phyloP scores from a whole-genome alignment of 176 grass and related monocot genomes.

The Phragmites australis region DNA sequence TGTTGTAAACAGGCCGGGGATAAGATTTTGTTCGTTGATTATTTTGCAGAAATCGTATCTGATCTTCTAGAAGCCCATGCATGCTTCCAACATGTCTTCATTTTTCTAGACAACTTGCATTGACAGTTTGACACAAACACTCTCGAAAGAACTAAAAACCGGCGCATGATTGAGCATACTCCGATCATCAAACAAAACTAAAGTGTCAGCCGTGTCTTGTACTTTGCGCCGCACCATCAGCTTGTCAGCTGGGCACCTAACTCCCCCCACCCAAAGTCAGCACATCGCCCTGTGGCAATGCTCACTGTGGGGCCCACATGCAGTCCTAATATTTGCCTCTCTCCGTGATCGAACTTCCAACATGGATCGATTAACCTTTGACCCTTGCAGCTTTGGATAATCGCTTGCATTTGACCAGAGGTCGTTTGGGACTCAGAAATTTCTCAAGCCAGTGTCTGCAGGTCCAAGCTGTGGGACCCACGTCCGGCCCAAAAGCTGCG shows the following conservation, averaged over 20 bases:
- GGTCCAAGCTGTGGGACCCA: conserved; percentile 40
- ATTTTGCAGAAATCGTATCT: background rate
- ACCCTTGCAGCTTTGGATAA: conserved; percentile 29
- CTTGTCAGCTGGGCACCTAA: conserved; percentile 32
- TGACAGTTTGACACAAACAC: conserved; percentile 30
- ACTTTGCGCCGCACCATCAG: background rate
- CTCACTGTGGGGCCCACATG: conserved; percentile 5
- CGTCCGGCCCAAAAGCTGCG: conserved; percentile 26
- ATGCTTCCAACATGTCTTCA: conserved; percentile 16
- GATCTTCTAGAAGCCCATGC: conserved; percentile 39
- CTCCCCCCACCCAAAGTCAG: conserved; percentile 35
- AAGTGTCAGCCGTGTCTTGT: conserved; percentile 24
- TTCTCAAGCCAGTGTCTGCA: conserved; percentile 5
- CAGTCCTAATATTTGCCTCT: conserved; percentile 40
- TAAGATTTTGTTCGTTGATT: background rate
- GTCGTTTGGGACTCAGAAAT: conserved; percentile 15
- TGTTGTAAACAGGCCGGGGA: background rate
- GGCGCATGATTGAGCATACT: background rate
- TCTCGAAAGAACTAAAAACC: background rate
- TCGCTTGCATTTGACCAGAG: conserved; percentile 37
- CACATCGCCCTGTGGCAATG: conserved; percentile 17
- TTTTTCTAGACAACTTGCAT: conserved; percentile 20
- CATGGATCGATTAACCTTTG: conserved; percentile 29
- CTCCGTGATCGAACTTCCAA: conserved; percentile 4
- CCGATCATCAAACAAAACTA: conserved; percentile 1